These are phyloP conservation scores for Wickerhamomyces sydowiorum DNA, from an alignment of 805 yeast genomes.

Conservation along the genomic window DNA sequence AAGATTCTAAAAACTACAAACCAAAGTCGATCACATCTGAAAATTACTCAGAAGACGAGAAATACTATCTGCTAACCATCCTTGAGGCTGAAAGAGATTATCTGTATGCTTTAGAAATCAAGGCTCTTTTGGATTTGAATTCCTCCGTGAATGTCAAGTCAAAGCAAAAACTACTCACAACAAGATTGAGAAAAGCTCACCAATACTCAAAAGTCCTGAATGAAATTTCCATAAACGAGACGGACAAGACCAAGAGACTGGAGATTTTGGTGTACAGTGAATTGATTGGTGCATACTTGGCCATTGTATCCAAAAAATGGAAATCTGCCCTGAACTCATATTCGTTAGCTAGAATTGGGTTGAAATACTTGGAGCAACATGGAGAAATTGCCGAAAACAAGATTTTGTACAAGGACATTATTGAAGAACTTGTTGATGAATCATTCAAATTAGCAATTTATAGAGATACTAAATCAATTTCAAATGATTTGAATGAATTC, in stretches of 20 bases:
- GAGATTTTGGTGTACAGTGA: constrained; percentile 38
- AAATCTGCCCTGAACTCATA: constrained; percentile 40
- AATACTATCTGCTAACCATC: constrained; percentile 54
- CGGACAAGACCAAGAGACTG: constrained; percentile 25
- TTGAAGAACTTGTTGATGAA: constrained; percentile 60
- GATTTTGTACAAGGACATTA: constrained; percentile 44
- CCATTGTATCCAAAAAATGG: constrained; percentile 55
- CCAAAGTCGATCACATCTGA: constrained; percentile 41
- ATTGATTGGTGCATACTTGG: constrained; percentile 46
- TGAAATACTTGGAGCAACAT: constrained; percentile 43
- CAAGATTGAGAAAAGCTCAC: constrained; percentile 65
- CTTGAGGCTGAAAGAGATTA: constrained; percentile 74
- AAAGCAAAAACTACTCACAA: constrained; percentile 45
- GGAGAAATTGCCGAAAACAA: constrained; percentile 19
- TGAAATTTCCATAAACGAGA: constrained; percentile 33
- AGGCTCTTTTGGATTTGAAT: constrained; percentile 47
- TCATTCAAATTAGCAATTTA: constrained; percentile 49
- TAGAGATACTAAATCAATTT: constrained; percentile 29
- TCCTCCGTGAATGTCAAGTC: constrained; percentile 29
- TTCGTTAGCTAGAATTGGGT: constrained; percentile 55
- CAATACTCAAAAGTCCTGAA: constrained; percentile 36
- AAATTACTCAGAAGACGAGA: constrained; percentile 44
- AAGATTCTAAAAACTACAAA: constrained; percentile 59
- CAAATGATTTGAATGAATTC: constrained; percentile 44
- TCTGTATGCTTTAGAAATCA: constrained; percentile 61